Evolutionary conservation across 2,329 filamentous ascomycete genomes (phyloP).

Genomic region (Scytalidium lignicola): DNA sequence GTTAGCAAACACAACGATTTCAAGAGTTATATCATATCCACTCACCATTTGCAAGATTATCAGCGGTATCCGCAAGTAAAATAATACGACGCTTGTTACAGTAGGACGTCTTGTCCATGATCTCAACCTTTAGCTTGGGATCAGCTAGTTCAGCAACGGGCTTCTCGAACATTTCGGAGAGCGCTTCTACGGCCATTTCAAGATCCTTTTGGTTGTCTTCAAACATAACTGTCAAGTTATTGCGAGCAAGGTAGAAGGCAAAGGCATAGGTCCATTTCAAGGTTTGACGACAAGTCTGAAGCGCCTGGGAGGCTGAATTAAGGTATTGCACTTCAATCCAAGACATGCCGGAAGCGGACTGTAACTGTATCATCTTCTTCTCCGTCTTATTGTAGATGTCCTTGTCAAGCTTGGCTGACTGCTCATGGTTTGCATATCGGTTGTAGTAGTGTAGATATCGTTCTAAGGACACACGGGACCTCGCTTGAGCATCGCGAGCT

Average conservation of each 20-base stretch:
- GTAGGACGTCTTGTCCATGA: conserved; percentile 97
- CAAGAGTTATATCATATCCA: conserved; percentile 17
- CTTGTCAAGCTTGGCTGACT: conserved; percentile 93
- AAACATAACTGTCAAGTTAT: conserved; percentile 95
- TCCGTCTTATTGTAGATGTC: conserved; percentile 95
- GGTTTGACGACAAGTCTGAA: conserved; percentile 96
- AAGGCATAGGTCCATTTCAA: conserved; percentile 99
- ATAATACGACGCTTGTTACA: conserved; percentile 91
- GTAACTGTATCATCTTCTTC: conserved; percentile 97
- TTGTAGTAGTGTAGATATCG: conserved; percentile 99
- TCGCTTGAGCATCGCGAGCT: conserved; percentile 86
- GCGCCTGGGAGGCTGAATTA: conserved; percentile 83
- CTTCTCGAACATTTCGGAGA: conserved; percentile 99
- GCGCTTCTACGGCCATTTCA: conserved; percentile 91
- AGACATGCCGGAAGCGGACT: conserved; percentile 89
- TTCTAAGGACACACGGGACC: conserved; percentile 83
- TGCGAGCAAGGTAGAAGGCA: conserved; percentile 92
- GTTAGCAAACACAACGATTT: not conserved
- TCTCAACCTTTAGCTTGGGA: conserved; percentile 92
- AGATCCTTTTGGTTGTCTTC: conserved; percentile 98
- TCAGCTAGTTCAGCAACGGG: conserved; percentile 79
- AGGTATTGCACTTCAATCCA: conserved; percentile 99
- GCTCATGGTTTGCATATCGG: conserved; percentile 96
- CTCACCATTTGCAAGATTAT: conserved; percentile 83
- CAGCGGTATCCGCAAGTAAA: conserved; percentile 83